Evolutionary conservation across 768 basidiomycete genomes (phyloP).

Genomic region (Suillus brevipes): DNA sequence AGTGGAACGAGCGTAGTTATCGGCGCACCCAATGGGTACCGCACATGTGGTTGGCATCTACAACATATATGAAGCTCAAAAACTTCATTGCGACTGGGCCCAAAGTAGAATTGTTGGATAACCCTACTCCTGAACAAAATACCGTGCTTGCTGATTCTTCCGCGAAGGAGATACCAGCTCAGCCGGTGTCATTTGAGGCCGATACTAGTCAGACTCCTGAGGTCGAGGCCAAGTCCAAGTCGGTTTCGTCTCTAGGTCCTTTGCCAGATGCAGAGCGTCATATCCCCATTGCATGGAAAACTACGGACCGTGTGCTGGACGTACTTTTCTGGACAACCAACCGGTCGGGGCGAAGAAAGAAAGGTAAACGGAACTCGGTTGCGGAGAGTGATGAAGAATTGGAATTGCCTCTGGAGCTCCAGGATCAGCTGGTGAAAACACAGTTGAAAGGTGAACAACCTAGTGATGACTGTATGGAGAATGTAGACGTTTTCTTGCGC

Average conservation of each 20-base stretch:
- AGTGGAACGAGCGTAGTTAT: conserved; percentile 83
- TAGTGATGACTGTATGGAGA: conserved; percentile 50
- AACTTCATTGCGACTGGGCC: conserved; percentile 74
- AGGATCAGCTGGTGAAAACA: conserved; percentile 36
- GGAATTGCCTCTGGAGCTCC: conserved; percentile 16
- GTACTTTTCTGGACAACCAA: conserved; percentile 61
- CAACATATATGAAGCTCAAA: conserved; percentile 64
- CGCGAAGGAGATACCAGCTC: conserved; percentile 19
- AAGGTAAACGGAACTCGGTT: conserved; percentile 18
- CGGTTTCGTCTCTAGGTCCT: conserved; percentile 34
- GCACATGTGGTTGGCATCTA: conserved; percentile 84
- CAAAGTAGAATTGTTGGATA: conserved; percentile 62
- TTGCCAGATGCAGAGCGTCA: conserved; percentile 68
- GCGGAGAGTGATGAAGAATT: conserved; percentile 29
- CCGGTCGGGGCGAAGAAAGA: conserved; percentile 21
- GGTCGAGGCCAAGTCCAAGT: conserved; percentile 32
- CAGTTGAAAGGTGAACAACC: conserved; percentile 69
- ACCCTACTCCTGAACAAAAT: conserved; percentile 35
- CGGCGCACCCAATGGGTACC: conserved; percentile 85
- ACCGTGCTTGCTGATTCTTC: conserved; percentile 30
- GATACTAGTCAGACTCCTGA: conserved; percentile 37
- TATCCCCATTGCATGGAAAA: conserved; percentile 83
- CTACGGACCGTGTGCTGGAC: conserved; percentile 89
- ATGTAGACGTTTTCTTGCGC: conserved; percentile 54
- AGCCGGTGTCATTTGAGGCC: conserved; percentile 41